Evolutionary conservation across 225 moss, liverwort and hornwort genomes (phyloP), one percentile per base, ranked within the genome.

Genomic region (Takakia lepidozioides): DNA sequence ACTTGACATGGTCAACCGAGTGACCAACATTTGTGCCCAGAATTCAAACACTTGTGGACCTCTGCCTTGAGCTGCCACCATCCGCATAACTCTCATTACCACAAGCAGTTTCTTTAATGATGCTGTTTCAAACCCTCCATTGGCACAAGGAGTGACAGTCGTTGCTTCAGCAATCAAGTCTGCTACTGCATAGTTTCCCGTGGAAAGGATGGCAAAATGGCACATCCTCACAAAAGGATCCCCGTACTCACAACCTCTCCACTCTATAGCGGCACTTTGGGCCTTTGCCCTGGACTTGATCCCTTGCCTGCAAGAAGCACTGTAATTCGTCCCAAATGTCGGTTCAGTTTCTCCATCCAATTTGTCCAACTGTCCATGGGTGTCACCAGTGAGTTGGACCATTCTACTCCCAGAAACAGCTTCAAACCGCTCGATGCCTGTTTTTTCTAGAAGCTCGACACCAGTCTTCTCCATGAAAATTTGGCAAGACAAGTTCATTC

Each of bases 11-110:
- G 62, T 54, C 38, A 81, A 68, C 28, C 54, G 51, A 65, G 67
- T 51, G 28, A 72, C 66, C 56, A 81, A 75, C 23, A 71, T 63
- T 57, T 87, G 82, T 51, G 83, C 80, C 98, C 91, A 99, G 10
- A 71, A 49, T 63, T 99, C 83, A 34, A 87, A 68, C 40, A 85
- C 66, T 30, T 71, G 72, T 37, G 71, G 46, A 56, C 87, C 80
- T 38, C 87, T 80, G 47, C 85, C 83, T 69, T 91, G 98, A 50
- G 82, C 78, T 36, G 73, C 69, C 42, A 99, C 56, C 59, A 91
- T 63, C 61, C 73, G 75, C 80, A 91, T 83, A 57, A 81, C 50
- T 45, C 80, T 78, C 85, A 87, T 85, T 49, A 85, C 78, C 53
- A 76, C 60, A 22, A 72, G 43, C 32, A 99, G 52, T 60, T 54